Base-by-base conservation (phyloP, 2,329 filamentous ascomycete species). In the Didymella sp. region DNA sequence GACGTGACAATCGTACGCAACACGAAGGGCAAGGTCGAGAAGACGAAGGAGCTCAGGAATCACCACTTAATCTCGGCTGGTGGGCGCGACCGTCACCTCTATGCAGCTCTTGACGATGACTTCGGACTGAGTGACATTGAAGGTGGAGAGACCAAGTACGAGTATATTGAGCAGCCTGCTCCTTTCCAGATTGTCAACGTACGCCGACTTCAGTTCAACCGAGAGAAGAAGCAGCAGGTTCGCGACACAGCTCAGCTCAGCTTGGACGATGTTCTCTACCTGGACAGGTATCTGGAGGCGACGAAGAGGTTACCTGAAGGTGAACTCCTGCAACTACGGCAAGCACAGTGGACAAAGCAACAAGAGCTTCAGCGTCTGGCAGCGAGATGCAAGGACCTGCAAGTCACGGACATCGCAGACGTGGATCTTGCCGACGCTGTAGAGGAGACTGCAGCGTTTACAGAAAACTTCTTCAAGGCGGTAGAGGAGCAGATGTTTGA, bases 181-280 rank as follows among this genome's bases (percentile, higher is more conserved):
- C 92, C 93, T 0, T 85, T 99, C 28, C 80, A 98, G 17, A 93
- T 97, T 68, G 87, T 99, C 41, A 90, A 92, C 63, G 91, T 99
- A 28, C 92, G 96, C 71, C 87, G 95, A 5, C 88, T 90, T 4
- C 87, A 89, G 57, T 91, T 87, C 47, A 88, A 91, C 62, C 83
- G 84, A 6, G 83, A 61, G 25, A 61, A 66, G 83, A 59, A 64
- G 19, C 58, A 63, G 40, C 81, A 79, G 52, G 83, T 83, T 53
- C 79, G 80, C 21, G 70, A 75, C 30, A 67, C 69, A n/a, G 82
- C 85, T 2, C 86, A 90, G 11, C 85, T 99, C 12, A 82, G 86
- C 19, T 86, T 99, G n/a, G 87, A 89, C 4, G 89, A 95, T 63
- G 88, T 84, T 2, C 82, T 99, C 12, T 96, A 91, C 71, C 81